phyloP scores from a whole-genome alignment of 306 rosid genomes.

The Quercus wislizeni region DNA sequence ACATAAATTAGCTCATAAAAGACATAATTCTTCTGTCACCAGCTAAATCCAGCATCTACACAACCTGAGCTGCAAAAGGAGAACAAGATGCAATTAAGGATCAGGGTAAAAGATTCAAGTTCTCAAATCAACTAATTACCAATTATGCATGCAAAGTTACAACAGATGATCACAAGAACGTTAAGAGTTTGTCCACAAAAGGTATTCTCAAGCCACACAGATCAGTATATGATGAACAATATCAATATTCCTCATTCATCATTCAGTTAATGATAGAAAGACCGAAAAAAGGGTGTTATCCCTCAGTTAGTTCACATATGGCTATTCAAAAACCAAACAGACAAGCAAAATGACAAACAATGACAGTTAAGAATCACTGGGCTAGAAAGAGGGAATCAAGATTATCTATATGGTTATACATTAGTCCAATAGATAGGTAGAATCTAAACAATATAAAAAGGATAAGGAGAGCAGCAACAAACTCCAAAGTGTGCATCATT shows the following conservation, averaged over 20 bases:
- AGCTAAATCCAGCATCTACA: neutral
- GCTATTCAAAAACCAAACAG: neutral
- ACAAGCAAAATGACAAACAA: neutral
- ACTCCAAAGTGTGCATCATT: too few relatives aligned
- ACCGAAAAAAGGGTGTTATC: neutral
- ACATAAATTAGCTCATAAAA: slow-evolving; percentile 11
- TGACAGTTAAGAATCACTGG: too few relatives aligned
- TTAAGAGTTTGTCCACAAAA: neutral
- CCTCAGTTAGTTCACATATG: neutral
- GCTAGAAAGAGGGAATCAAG: too few relatives aligned
- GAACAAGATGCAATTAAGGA: neutral
- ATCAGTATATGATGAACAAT: neutral
- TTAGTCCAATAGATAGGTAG: too few relatives aligned
- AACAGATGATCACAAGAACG: neutral
- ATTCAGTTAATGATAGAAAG: neutral
- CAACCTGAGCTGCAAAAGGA: neutral
- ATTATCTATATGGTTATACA: too few relatives aligned
- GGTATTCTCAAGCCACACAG: neutral
- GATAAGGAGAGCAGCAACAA: too few relatives aligned
- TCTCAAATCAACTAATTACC: neutral
- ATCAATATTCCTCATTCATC: neutral
- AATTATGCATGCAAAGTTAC: neutral
- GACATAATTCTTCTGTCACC: neutral
- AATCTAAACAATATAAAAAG: too few relatives aligned
- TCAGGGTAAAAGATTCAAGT: neutral